These are phyloP conservation scores for Hordeum marinum DNA, from an alignment of 176 grass and related monocot species.

Conservation along the genomic window DNA sequence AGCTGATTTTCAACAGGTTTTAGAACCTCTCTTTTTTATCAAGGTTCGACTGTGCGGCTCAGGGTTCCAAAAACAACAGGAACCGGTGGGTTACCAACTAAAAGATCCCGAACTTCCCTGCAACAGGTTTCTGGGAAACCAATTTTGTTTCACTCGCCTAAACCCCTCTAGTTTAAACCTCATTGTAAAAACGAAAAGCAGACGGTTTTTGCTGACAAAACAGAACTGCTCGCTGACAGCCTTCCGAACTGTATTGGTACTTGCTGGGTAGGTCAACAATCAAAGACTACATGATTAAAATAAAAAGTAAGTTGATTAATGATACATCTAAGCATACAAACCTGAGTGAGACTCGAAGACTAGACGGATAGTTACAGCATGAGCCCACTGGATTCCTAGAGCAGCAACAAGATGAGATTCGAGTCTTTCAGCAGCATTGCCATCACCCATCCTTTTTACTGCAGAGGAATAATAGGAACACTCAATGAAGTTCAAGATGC, in stretches of 20 bases:
- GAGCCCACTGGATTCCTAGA: constrained; percentile 89
- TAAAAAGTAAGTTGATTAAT: background rate
- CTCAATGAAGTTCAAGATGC: constrained; percentile 11
- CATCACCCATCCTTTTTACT: constrained; percentile 44
- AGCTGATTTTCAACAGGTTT: background rate
- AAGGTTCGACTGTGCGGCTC: background rate
- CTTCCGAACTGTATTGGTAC: background rate
- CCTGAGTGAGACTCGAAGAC: constrained; percentile 97
- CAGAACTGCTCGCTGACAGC: background rate
- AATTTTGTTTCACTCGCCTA: background rate
- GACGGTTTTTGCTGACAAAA: background rate
- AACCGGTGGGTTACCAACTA: background rate
- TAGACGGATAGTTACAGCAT: constrained; percentile 80
- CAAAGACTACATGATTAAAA: background rate
- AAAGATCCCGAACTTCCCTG: background rate
- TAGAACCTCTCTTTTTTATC: background rate
- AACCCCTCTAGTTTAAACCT: background rate
- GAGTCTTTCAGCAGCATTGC: constrained; percentile 30
- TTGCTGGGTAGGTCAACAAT: background rate
- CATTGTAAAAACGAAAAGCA: background rate
- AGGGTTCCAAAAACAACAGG: background rate
- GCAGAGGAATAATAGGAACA: constrained; percentile 27
- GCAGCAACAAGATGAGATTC: constrained; percentile 92
- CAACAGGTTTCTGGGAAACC: background rate
- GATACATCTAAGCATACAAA: constrained; percentile 23